Conservation (phyloP, 345 rosid genomes). For the Pistacia integerrima region DNA sequence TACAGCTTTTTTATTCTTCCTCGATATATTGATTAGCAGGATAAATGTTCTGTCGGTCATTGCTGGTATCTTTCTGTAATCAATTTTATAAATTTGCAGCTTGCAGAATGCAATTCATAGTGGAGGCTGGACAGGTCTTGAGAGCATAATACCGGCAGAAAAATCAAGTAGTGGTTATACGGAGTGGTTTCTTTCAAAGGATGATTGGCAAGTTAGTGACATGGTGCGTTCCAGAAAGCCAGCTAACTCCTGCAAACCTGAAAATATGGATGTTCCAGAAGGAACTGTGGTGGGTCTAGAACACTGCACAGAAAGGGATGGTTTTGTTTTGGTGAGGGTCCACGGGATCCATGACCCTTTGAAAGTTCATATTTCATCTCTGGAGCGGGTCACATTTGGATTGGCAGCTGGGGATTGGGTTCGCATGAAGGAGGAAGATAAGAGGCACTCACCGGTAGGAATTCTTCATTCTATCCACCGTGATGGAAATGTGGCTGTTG, state of each 20-base stretch:
- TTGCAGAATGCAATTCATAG: constrained; percentile 47
- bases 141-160: constrained; percentile 36
- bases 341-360: constrained; percentile 83
- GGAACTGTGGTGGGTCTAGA: constrained; percentile 84
- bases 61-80: background rate
- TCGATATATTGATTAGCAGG: constrained; percentile 5
- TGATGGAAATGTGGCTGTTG: constrained; percentile 66
- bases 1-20: constrained; percentile 8
- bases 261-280: constrained; percentile 60
- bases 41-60: background rate
- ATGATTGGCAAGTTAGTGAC: constrained; percentile 71
- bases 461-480: constrained; percentile 78
- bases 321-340: constrained; percentile 55
- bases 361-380: constrained; percentile 60
- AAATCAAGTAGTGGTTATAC: constrained; percentile 56
- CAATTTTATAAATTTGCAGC: constrained; percentile 45
- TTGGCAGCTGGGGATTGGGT: constrained; percentile 81
- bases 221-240: constrained; percentile 86
- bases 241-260: constrained; percentile 53
- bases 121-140: constrained; percentile 54
- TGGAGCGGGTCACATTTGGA: constrained; percentile 10
- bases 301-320: constrained; percentile 47
- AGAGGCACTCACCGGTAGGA: constrained; percentile 69
- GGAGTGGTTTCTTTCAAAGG: constrained; percentile 84
- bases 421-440: constrained; percentile 47